Base-by-base conservation (phyloP, 164 flowering plant genomes). In the Buxus sempervirens region DNA sequence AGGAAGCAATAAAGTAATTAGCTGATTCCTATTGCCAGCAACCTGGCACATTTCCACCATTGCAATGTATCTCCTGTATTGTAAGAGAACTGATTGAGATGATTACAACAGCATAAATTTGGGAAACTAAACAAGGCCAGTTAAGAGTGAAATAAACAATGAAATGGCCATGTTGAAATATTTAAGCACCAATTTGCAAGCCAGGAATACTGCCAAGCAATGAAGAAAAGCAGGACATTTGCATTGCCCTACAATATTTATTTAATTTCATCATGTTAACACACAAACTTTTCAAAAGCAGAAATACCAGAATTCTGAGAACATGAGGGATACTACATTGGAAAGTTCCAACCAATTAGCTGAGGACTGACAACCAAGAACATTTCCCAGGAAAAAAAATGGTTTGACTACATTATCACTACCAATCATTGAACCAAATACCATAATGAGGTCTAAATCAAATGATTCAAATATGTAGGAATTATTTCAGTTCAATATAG, bases 31-130 rank as follows among this genome's bases (percentile, higher is more conserved):
- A 53, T 82, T 80, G 28, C 96, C 94, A 54, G 86, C 89, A 72
- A 87, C 77, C 75, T 77, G 86, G 70, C 97, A 95, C 94, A 95
- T 90, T 75, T 85, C 97, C 68, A 90, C 85, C 97, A 95, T 90
- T 9, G 97, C 98, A 70, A 84, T 82, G 70, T 88, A 90, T 70
- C 98, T 82, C 96, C 98, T 95, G 84, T 8, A 69, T 23, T 72
- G 36, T 32, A 27, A 63, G 41, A 66, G 23, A 57, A 41, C 53
- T 9, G 28, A 49, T 54, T 53, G 63, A 60, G 24, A 41, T 61
- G 42, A 24, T 0, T 18, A 27, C 51, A 58, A 45, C 9, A 58
- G 9, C 24, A 18, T 51, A 27, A 12, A 26, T 6, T 26, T 22
- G 54, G 41, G 12, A 21, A 64, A 18, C 41, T 54, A 8, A 20